Evolutionary conservation across 2,329 filamentous ascomycete genomes (phyloP), one percentile per base, ranked within the genome.

Genomic region (Penicillium sp.): DNA sequence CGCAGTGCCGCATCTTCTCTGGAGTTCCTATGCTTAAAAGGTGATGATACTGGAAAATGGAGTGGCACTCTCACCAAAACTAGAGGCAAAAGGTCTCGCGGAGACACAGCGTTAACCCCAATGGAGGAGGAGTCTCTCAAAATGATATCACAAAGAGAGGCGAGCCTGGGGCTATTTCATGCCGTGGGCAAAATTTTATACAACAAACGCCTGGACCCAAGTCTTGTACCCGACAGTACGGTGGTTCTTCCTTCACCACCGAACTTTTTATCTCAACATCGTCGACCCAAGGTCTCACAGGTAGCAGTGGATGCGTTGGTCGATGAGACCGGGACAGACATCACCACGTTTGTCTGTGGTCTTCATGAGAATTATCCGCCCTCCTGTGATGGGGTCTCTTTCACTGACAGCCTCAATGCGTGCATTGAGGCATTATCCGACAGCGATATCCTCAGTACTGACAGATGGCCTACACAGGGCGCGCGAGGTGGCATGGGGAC

Each of bases 121-220:
- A 88, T 89, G 68, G 95, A 98, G 72, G 81, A 85, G 57, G 89
- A 96, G 61, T 93, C 87, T 5, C 75, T 98, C 10, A 86, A 92
- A 68, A 79, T 95, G 58, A 85, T 98, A 23, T 92, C 90, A 1
- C 91, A 93, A 68, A 85, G 95, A 55, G 95, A 98, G 76, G 88
- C 90, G 16, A 96, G 89, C 61, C 80, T 99, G 3, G 95, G 93
- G 1, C 92, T 99, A 50, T 99, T 99, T 69, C 95, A 99, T 72
- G 92, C 95, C 0, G 90, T 98, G 13, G 95, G 93, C 3, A 97
- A 95, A 71, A 91, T 99, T 2, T 88, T 98, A 1, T 96, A 98
- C 78, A 99, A 99, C 78, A 99, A 97, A 72, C 85, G 95, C 46
- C 83, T 89, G 23, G 86, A 88, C 54, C 27, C 71, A 60, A 46